Conservation (phyloP, 2,329 filamentous ascomycete species). For the Alternaria ethzedia region DNA sequence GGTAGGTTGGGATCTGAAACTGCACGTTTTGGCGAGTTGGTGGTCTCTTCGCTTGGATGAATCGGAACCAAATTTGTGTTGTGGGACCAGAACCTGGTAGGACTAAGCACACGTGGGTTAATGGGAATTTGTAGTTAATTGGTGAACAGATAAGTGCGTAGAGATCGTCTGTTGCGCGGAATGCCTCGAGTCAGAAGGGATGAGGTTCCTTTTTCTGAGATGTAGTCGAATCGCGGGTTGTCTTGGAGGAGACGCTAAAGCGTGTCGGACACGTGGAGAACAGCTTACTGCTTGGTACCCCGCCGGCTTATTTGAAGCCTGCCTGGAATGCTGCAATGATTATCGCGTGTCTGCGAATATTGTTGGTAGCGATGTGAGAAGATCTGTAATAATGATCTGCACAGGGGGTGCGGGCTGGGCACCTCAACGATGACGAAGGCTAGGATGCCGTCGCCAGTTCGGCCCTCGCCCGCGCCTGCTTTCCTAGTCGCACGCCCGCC, state of each 20-base stretch:
- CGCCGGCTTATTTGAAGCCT: not conserved
- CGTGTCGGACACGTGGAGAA: not conserved
- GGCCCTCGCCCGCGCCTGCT: slow-evolving; percentile 15
- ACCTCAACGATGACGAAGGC: slow-evolving; percentile 25
- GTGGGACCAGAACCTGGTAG: not conserved
- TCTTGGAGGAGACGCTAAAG: not conserved
- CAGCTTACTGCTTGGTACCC: not conserved
- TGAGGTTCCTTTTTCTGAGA: not conserved
- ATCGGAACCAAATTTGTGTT: slow-evolving; percentile 2
- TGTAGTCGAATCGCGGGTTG: not conserved
- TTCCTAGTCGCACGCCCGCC: slow-evolving; percentile 17
- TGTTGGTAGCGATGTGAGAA: not conserved
- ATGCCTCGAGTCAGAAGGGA: not conserved
- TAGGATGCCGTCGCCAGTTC: slow-evolving; percentile 11
- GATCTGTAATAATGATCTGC: not conserved
- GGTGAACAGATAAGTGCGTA: not conserved
- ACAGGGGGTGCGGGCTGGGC: not conserved
- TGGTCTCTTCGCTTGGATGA: slow-evolving; percentile 13
- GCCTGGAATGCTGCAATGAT: not conserved
- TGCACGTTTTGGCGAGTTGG: slow-evolving; percentile 5
- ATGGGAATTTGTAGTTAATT: not conserved
- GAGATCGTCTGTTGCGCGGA: not conserved
- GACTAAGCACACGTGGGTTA: not conserved
- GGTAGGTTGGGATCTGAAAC: slow-evolving; percentile 24
- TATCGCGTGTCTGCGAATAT: not conserved